These are phyloP conservation scores for Exophiala xenobiotica DNA, from an alignment of 2,329 filamentous ascomycete genomes.

Conservation along the genomic window DNA sequence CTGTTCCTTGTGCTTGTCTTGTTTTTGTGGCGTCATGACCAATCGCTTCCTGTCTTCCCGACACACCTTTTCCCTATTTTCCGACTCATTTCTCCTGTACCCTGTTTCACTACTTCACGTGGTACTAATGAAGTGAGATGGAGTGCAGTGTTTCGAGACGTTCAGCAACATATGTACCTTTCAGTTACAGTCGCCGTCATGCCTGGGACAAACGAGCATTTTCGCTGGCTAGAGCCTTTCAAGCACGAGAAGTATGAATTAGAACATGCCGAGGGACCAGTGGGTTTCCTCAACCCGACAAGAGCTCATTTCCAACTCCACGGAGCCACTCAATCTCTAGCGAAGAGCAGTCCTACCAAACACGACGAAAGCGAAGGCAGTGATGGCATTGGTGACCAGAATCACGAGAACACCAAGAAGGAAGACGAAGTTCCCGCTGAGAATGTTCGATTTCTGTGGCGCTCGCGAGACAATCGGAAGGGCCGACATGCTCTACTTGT, in stretches of 20 bases:
- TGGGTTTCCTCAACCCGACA: slow-evolving; percentile 54
- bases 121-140: too few relatives aligned
- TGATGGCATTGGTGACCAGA: not conserved
- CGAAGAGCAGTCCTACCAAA: slow-evolving; percentile 11
- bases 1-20: not conserved
- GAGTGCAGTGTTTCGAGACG: too few relatives aligned
- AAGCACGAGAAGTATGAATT: slow-evolving; percentile 12
- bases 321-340: slow-evolving; percentile 10
- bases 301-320: slow-evolving; percentile 37
- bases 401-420: not conserved
- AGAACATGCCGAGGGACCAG: slow-evolving; percentile 38
- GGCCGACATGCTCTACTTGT: slow-evolving; percentile 46
- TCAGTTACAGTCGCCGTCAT: slow-evolving; percentile 3
- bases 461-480: slow-evolving; percentile 50
- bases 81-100: not conserved
- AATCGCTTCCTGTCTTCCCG: not conserved
- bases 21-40: not conserved
- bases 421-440: slow-evolving; percentile 28
- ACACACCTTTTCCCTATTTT: not conserved
- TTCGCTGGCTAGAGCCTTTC: slow-evolving; percentile 23
- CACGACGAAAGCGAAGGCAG: slow-evolving; percentile 8
- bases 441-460: slow-evolving; percentile 40
- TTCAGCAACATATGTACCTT: too few relatives aligned
- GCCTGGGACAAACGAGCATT: slow-evolving; percentile 22
- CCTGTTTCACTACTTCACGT: too few relatives aligned